Conservation (phyloP, 805 yeast species). For the Wickerhamiella azymoides region DNA sequence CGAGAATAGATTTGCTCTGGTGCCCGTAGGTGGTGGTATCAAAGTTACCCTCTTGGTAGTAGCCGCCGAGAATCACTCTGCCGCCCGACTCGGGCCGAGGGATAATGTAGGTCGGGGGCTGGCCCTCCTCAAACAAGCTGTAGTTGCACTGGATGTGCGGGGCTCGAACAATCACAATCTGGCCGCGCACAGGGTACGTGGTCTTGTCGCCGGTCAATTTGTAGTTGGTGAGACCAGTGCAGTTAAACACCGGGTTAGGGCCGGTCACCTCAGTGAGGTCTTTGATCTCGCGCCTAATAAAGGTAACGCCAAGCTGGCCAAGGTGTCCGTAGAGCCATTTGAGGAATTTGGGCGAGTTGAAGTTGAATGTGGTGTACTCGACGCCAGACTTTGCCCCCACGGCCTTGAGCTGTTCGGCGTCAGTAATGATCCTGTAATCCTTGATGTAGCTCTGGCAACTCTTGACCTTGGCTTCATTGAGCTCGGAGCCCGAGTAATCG, state of each 20-base stretch:
- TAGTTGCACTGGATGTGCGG: constrained; percentile 52
- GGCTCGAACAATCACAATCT: constrained; percentile 57
- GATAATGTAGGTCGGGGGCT: constrained; percentile 48
- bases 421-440: constrained; percentile 30
- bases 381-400: constrained; percentile 44
- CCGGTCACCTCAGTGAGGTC: constrained; percentile 42
- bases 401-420: constrained; percentile 31
- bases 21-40: constrained; percentile 41
- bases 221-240: constrained; percentile 62
- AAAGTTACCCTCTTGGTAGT: constrained; percentile 49
- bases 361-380: constrained; percentile 46
- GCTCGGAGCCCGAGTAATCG: constrained; percentile 43
- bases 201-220: constrained; percentile 48
- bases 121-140: constrained; percentile 8
- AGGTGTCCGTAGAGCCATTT: constrained; percentile 34
- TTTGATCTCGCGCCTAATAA: constrained; percentile 32
- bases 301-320: constrained; percentile 36
- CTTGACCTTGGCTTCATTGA: constrained; percentile 33
- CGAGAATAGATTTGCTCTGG: constrained; percentile 48
- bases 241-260: constrained; percentile 48
- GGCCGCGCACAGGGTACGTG: constrained; percentile 68
- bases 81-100: constrained; percentile 57
- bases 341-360: constrained; percentile 56
- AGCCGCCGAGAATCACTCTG: constrained; percentile 66
- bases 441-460: constrained; percentile 37